Evolutionary conservation across 305 asterid species (phyloP), one percentile per base, ranked within the genome.

Genomic region (Rubia tinctorum): DNA sequence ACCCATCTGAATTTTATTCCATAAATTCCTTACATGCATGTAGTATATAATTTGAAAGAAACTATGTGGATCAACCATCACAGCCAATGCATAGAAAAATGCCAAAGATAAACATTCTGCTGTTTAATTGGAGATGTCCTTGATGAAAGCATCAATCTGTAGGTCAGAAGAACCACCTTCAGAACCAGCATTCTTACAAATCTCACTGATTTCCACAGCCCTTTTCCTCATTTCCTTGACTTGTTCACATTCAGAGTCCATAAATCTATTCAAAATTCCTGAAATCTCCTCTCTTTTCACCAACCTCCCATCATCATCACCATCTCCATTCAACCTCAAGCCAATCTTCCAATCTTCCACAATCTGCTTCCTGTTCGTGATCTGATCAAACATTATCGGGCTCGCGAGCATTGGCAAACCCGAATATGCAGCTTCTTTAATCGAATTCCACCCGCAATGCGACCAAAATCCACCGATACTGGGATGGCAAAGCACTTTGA

Each of bases 261-360:
- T 85, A 80, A 83, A 75, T 69, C 86, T 78, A 79, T 62, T 17
- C 75, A 87, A 78, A 27, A 81, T 20, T 63, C 7, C n/a, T 13
- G 73, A 74, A 22, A 85, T 77, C 69, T 87, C 86, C 34, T 77
- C 84, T 69, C 75, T 79, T 10, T 39, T 71, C 71, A 84, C 80
- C 82, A 83, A 73, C 23, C 73, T 2, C 5, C 66, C 86, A 0
- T 69, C 83, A 2, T 78, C 77, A 15, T 71, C 82, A 2, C 77
- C 76, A 13, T 30, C 42, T 71, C 71, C 70, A 81, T 71, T 71
- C 71, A 78, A 83, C 51, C 80, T 78, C 82, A 78, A 3, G 65
- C 92, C 92, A 7, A 81, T 72, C 80, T 69, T 76, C 92, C 92
- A 88, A 17, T 82, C 92, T 1, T 84, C 80, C 53, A 82, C 86